phyloP scores from a whole-genome alignment of 768 basidiomycete genomes.

The Chalciporus sphaerocephalus region DNA sequence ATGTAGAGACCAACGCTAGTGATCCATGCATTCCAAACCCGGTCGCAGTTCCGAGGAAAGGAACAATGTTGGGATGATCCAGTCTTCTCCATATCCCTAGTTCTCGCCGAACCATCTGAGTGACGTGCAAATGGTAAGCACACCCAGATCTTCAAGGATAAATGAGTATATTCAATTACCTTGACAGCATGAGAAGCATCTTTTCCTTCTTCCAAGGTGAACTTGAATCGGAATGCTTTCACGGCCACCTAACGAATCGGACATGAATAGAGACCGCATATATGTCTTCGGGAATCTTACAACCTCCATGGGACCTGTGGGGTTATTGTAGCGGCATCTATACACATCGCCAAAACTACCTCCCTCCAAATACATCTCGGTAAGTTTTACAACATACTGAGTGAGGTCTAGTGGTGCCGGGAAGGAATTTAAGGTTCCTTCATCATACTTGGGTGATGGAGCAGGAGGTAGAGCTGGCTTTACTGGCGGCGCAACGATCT shows the following conservation, averaged over 20 bases:
- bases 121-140: neutral
- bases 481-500: too few relatives aligned
- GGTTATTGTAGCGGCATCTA: neutral
- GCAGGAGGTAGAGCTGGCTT: neutral
- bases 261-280: neutral
- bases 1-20: conserved; percentile 26
- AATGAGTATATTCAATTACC: neutral
- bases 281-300: neutral
- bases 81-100: too few relatives aligned
- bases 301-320: neutral
- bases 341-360: too few relatives aligned
- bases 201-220: conserved; percentile 5
- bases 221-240: conserved; percentile 9
- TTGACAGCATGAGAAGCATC: too few relatives aligned
- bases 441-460: too few relatives aligned
- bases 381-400: too few relatives aligned
- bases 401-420: too few relatives aligned
- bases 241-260: conserved; percentile 12
- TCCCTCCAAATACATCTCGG: too few relatives aligned
- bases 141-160: neutral
- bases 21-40: too few relatives aligned
- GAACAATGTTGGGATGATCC: too few relatives aligned
- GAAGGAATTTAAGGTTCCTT: too few relatives aligned
- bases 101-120: conserved; percentile 19
- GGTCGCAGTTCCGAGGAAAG: too few relatives aligned